Conservation (phyloP, 768 basidiomycete species). For the Podaxis mareebaensis region DNA sequence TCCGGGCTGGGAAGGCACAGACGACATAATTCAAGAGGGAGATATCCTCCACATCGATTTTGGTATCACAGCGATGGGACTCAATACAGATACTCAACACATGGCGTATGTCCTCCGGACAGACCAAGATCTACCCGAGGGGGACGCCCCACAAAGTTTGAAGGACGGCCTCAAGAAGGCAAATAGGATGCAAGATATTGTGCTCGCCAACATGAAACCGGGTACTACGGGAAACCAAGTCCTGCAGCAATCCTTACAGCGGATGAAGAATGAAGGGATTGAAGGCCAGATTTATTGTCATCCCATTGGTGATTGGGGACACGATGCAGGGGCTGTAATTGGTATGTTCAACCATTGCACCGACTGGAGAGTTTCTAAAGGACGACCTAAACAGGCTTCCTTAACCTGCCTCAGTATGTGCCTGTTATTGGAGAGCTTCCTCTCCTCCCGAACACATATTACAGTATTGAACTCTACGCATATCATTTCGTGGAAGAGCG, state of each 20-base stretch:
- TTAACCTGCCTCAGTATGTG: conserved; percentile 44
- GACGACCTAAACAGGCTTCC: conserved; percentile 33
- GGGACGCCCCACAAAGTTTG: conserved; percentile 41
- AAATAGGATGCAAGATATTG: conserved; percentile 55
- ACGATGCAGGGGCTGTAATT: conserved; percentile 51
- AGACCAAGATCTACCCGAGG: conserved; percentile 33
- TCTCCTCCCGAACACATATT: conserved; percentile 50
- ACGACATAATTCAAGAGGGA: conserved; percentile 42
- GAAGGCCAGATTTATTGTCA: conserved; percentile 52
- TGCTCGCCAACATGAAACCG: conserved; percentile 42
- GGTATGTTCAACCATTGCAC: conserved; percentile 21
- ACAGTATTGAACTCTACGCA: conserved; percentile 54
- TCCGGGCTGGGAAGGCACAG: conserved; percentile 43
- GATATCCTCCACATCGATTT: conserved; percentile 58
- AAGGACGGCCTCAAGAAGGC: conserved; percentile 44
- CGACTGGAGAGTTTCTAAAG: neutral
- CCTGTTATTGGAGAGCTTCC: conserved; percentile 48
- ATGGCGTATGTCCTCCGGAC: conserved; percentile 53
- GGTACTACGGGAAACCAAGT: conserved; percentile 50
- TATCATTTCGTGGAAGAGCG: conserved; percentile 50
- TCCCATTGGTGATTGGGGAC: conserved; percentile 59
- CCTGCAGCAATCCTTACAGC: conserved; percentile 37
- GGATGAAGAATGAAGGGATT: conserved; percentile 46
- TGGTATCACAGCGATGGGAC: conserved; percentile 52
- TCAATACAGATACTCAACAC: conserved; percentile 60